These are phyloP conservation scores for Pisolithus albus DNA, from an alignment of 768 basidiomycete genomes.

Conservation along the genomic window DNA sequence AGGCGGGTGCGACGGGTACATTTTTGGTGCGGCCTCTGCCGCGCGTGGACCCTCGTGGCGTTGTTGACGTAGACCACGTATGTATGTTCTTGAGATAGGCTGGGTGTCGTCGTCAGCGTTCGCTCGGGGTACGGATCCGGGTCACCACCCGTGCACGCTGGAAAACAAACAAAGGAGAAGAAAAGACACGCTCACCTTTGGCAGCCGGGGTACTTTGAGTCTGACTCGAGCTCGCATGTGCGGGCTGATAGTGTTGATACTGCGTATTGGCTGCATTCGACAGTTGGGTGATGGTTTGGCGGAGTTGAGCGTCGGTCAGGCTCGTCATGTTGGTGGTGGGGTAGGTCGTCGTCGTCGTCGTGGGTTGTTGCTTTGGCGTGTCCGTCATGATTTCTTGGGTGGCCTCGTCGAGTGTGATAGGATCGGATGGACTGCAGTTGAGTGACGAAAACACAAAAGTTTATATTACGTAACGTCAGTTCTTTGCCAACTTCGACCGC, in stretches of 20 bases:
- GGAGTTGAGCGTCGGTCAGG: slow-evolving; percentile 59
- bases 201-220: slow-evolving; percentile 16
- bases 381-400: slow-evolving; percentile 17
- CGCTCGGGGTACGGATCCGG: too few species aligned
- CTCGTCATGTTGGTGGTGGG: slow-evolving; percentile 30
- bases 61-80: slow-evolving; percentile 58
- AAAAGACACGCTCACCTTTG: slow-evolving; percentile 18
- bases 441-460: not conserved
- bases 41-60: slow-evolving; percentile 36
- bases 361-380: slow-evolving; percentile 13
- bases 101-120: slow-evolving; percentile 10
- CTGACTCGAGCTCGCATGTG: slow-evolving; percentile 3
- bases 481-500: not conserved
- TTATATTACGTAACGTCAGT: not conserved
- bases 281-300: slow-evolving; percentile 54
- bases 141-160: not conserved
- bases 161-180: not conserved
- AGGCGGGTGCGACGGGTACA: slow-evolving; percentile 33
- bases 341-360: slow-evolving; percentile 25
- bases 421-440: too few species aligned
- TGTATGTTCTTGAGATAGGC: slow-evolving; percentile 66
- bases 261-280: slow-evolving; percentile 34
- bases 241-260: slow-evolving; percentile 28
- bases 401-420: not conserved
- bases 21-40: slow-evolving; percentile 33